Evolutionary conservation across 129 eudicot species (phyloP).

Genomic region (Glebionis coronaria): DNA sequence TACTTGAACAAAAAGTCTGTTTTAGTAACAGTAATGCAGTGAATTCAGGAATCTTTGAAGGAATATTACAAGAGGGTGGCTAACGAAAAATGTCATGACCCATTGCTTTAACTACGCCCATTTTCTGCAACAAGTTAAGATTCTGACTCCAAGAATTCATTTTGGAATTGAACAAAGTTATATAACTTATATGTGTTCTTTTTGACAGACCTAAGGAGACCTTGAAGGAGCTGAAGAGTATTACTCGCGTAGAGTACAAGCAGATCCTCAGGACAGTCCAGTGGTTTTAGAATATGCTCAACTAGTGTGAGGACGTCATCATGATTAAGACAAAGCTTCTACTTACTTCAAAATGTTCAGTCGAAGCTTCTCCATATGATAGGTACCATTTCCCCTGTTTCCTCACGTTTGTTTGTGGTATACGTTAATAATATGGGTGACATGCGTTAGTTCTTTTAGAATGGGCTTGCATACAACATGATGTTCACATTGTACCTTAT

Average conservation of each 20-base stretch:
- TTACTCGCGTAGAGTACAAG: conserved; percentile 51
- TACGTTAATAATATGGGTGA: not conserved
- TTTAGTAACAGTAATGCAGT: too few species aligned
- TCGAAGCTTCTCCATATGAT: conserved; percentile 46
- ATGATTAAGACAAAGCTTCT: conserved; percentile 48
- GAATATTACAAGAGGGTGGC: conserved; percentile 12
- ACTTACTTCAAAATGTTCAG: conserved; percentile 54
- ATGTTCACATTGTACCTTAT: too few species aligned
- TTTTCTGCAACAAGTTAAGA: conserved; percentile 55
- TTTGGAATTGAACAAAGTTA: not conserved
- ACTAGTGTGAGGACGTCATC: conserved; percentile 62
- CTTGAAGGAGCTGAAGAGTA: conserved; percentile 56
- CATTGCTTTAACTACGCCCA: conserved; percentile 48
- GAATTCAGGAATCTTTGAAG: conserved; percentile 26
- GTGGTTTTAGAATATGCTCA: conserved; percentile 48
- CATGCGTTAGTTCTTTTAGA: too few species aligned
- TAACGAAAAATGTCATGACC: conserved; percentile 37
- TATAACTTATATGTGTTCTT: conserved; percentile 3
- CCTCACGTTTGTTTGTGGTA: not conserved
- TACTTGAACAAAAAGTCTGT: not conserved
- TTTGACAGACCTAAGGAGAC: conserved; percentile 60
- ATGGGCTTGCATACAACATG: too few species aligned
- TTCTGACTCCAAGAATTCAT: not conserved
- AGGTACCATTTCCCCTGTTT: conserved; percentile 28
- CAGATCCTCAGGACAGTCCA: conserved; percentile 49